Conservation (phyloP, 345 rosid genomes). For the Erodium maritimum region DNA sequence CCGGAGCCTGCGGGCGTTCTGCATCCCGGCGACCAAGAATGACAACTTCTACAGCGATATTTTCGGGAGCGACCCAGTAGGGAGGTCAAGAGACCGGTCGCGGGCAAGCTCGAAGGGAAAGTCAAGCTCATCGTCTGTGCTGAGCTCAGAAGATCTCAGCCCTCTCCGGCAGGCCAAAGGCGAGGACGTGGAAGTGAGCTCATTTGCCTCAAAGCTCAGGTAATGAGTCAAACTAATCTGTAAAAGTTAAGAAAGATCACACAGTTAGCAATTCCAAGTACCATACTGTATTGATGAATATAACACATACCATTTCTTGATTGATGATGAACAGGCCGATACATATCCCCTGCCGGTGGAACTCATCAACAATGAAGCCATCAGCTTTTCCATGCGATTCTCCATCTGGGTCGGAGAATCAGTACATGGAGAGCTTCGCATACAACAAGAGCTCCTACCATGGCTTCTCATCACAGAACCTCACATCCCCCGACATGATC, state of each 20-base stretch:
- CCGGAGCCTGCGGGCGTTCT: conserved; percentile 49
- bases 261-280: too few relatives aligned
- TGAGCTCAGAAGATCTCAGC: conserved; percentile 73
- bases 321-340: conserved; percentile 39
- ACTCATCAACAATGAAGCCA: conserved; percentile 20
- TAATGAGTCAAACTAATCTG: conserved; percentile 1
- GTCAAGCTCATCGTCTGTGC: conserved; percentile 42
- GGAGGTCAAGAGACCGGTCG: conserved; percentile 10
- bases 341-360: conserved; percentile 67
- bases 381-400: conserved; percentile 17
- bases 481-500: conserved; percentile 60
- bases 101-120: background rate
- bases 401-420: conserved; percentile 7
- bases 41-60: conserved; percentile 59
- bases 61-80: conserved; percentile 36
- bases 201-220: conserved; percentile 85
- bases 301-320: too few relatives aligned
- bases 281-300: too few relatives aligned
- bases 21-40: conserved; percentile 38
- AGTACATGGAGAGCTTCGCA: background rate
- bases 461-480: conserved; percentile 10
- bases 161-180: conserved; percentile 50
- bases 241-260: background rate
- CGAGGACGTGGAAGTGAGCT: conserved; percentile 56
- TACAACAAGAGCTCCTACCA: background rate